Conservation (phyloP, 345 rosid genomes). For the Eucalyptus globulus region DNA sequence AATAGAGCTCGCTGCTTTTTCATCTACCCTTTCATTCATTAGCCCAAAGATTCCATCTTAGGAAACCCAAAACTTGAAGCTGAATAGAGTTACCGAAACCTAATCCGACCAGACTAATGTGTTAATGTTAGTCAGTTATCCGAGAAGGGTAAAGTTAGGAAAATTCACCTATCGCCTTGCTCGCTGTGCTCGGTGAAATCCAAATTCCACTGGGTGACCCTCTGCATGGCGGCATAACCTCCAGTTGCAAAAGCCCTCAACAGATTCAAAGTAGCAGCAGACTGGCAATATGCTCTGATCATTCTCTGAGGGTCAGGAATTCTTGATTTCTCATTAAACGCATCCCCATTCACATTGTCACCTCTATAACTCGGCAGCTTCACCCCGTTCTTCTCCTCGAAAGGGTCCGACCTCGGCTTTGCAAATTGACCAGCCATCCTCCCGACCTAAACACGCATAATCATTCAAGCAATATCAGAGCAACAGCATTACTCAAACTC, state of each 20-base stretch:
- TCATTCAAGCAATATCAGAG: neutral
- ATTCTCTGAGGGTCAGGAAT: conserved; percentile 7
- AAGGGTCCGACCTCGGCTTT: conserved; percentile 1
- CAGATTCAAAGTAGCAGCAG: conserved; percentile 7
- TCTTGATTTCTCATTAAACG: conserved; percentile 2
- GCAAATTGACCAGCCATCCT: conserved; percentile 12
- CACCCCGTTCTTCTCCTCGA: conserved; percentile 7
- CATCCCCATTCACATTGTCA: conserved; percentile 4
- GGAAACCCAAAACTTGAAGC: neutral
- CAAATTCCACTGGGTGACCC: conserved; percentile 7
- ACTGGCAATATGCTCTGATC: conserved; percentile 6
- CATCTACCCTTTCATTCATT: neutral
- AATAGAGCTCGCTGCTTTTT: neutral
- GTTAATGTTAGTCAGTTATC: neutral
- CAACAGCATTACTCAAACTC: neutral
- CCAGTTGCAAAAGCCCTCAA: conserved; percentile 7
- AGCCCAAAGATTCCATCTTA: neutral
- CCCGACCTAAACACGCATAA: neutral
- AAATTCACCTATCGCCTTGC: conserved; percentile 2
- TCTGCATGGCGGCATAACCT: conserved; percentile 10
- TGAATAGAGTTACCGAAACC: neutral
- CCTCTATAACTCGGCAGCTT: conserved; percentile 11
- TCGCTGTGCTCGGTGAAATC: conserved; percentile 11
- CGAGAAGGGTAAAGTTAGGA: neutral
- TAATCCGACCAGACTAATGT: neutral